Conservation (phyloP, 768 basidiomycete genomes). For the Panus rudis region DNA sequence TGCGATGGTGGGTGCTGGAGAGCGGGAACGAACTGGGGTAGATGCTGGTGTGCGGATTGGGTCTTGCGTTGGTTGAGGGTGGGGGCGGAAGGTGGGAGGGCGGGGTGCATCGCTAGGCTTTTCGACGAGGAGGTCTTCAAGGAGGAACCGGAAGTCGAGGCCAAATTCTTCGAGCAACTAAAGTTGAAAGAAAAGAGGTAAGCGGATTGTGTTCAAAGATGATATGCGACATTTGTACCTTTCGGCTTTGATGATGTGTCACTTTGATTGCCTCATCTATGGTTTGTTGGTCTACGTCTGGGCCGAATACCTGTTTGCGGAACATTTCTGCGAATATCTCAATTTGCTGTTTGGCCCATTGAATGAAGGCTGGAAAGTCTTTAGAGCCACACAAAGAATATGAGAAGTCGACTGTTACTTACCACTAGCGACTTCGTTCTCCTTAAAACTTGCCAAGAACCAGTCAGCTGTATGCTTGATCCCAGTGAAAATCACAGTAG, state of each 20-base stretch:
- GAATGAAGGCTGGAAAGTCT: constrained; percentile 66
- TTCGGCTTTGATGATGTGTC: constrained; percentile 74
- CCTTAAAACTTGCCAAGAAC: constrained; percentile 93
- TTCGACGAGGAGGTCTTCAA: constrained; percentile 63
- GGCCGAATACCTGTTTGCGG: constrained; percentile 84
- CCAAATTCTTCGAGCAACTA: constrained; percentile 90
- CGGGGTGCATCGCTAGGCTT: constrained; percentile 34
- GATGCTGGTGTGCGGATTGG: constrained; percentile 23
- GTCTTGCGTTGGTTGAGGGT: constrained; percentile 25
- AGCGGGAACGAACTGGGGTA: constrained; percentile 16
- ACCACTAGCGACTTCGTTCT: constrained; percentile 93
- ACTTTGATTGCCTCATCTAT: constrained; percentile 76
- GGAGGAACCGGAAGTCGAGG: constrained; percentile 87
- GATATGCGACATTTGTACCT: constrained; percentile 40
- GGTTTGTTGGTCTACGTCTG: constrained; percentile 62
- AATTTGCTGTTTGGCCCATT: constrained; percentile 88
- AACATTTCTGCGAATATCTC: constrained; percentile 81
- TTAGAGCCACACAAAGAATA: constrained; percentile 4
- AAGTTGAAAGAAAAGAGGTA: not conserved
- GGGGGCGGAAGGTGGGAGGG: constrained; percentile 23
- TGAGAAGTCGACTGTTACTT: constrained; percentile 23
- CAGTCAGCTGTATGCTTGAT: constrained; percentile 98
- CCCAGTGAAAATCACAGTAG: constrained; percentile 86
- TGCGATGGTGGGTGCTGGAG: constrained; percentile 11
- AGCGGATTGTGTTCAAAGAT: not conserved